Conservation (phyloP, 768 basidiomycete species). For the Tulasnella sp. region DNA sequence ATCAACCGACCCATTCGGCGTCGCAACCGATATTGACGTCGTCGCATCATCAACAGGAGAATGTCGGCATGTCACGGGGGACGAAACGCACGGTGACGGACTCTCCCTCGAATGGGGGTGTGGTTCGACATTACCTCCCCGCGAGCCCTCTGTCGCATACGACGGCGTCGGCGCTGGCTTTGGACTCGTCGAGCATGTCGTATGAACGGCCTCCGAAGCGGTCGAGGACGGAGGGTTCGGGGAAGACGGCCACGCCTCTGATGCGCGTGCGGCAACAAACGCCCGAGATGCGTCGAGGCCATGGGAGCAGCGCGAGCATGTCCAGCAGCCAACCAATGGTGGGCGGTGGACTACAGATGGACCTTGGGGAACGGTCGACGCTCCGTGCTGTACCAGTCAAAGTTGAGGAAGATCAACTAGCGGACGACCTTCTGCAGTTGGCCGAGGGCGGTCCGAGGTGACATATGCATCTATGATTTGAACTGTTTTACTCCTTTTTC, state of each 20-base stretch:
- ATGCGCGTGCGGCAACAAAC: constrained; percentile 14
- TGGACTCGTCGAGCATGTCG: not conserved
- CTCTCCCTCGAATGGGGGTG: not conserved
- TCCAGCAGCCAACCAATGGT: too few relatives aligned
- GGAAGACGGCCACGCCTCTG: not conserved
- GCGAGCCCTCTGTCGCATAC: not conserved
- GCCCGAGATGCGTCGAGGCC: constrained; percentile 10
- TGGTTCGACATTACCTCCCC: not conserved
- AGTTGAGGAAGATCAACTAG: too few relatives aligned
- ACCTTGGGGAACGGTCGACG: too few relatives aligned
- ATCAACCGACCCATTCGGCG: not conserved
- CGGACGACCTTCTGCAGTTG: too few relatives aligned
- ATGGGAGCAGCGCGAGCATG: not conserved
- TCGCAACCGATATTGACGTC: not conserved
- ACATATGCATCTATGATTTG: too few relatives aligned
- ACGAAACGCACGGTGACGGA: not conserved
- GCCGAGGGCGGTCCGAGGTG: too few relatives aligned
- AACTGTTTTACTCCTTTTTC: too few relatives aligned
- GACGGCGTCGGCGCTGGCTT: not conserved
- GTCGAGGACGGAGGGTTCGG: not conserved
- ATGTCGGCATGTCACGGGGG: not conserved
- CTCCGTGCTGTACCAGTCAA: too few relatives aligned
- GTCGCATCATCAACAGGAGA: not conserved
- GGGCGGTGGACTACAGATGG: too few relatives aligned
- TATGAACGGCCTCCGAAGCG: not conserved